Evolutionary conservation across 202 grass and related monocot species (phyloP).

Genomic region (Alloteropsis angusta): DNA sequence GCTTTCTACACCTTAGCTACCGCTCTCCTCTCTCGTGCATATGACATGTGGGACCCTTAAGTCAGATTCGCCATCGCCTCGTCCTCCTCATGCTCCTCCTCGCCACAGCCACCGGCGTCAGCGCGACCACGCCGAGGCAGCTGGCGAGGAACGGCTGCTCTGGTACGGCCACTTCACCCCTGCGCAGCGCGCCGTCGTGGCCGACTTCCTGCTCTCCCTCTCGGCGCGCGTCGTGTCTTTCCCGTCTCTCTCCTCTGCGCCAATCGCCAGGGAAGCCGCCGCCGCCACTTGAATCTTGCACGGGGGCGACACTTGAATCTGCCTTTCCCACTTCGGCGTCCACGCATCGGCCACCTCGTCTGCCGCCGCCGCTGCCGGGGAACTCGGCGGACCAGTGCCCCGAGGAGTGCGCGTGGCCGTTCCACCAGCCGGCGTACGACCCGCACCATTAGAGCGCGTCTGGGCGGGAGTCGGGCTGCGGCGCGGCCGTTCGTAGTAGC

Average conservation of each 20-base stretch:
- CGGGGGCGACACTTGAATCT: slow-evolving; percentile 55
- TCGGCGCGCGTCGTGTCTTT: background rate
- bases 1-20: no score
- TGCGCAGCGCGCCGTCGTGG: slow-evolving; percentile 52
- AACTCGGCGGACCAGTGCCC: slow-evolving; percentile 55
- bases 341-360: slow-evolving; percentile 39
- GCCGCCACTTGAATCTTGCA: no score
- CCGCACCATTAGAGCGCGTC: no score
- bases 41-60: no score
- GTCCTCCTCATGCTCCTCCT: background rate
- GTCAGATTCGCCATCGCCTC: background rate
- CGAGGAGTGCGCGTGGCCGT: slow-evolving; percentile 66
- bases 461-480: no score
- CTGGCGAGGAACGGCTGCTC: slow-evolving; percentile 49
- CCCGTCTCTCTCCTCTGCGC: slow-evolving; percentile 30
- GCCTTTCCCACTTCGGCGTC: slow-evolving; percentile 58
- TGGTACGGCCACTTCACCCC: slow-evolving; percentile 69
- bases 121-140: slow-evolving; percentile 32
- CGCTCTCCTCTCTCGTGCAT: no score
- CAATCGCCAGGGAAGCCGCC: no score
- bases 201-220: slow-evolving; percentile 64
- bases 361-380: slow-evolving; percentile 15
- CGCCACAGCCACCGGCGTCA: background rate
- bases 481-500: no score
- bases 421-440: slow-evolving; percentile 58